Evolutionary conservation across 2,329 filamentous ascomycete species (phyloP).

Genomic region (Macrophomina pseudophaseolina): DNA sequence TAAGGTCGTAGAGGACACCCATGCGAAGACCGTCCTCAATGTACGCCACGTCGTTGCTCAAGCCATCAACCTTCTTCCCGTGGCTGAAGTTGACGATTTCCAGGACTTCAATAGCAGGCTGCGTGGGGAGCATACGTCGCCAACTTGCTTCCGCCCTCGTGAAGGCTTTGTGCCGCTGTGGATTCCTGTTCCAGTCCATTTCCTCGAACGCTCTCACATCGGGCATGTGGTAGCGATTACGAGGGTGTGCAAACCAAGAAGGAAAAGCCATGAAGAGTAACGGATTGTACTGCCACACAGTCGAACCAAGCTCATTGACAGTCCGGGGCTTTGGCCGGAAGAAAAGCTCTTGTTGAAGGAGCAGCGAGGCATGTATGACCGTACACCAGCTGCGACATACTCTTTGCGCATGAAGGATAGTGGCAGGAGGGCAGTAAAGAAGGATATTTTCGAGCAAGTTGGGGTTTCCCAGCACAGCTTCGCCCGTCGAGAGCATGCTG

Average conservation of each 20-base stretch:
- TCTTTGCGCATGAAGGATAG: constrained; percentile 40
- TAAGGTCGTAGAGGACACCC: constrained; percentile 10
- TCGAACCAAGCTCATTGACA: background rate
- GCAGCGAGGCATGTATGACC: constrained; percentile 35
- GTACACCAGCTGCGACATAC: constrained; percentile 36
- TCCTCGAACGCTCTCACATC: constrained; percentile 21
- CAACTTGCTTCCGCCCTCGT: constrained; percentile 38
- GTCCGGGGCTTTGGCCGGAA: constrained; percentile 35
- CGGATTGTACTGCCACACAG: constrained; percentile 33
- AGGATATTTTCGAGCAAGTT: constrained; percentile 5
- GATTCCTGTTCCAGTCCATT: constrained; percentile 24
- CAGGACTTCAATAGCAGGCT: constrained; percentile 31
- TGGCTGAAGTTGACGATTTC: constrained; percentile 23
- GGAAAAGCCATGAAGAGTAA: constrained; percentile 25
- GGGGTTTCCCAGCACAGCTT: background rate
- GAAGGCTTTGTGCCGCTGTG: constrained; percentile 31
- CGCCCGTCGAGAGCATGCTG: background rate
- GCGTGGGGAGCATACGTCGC: constrained; percentile 42
- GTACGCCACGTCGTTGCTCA: constrained; percentile 19
- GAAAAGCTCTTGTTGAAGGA: constrained; percentile 41
- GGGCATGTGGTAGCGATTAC: constrained; percentile 31
- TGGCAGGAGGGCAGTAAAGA: background rate
- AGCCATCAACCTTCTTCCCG: constrained; percentile 6
- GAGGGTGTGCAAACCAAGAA: constrained; percentile 32
- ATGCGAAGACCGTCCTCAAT: background rate